A percentile compares a stretch with the other conserved stretches of the same genome.
Evolutionary conservation across 1,284 basidiomycete genomes (phyloP).

Genomic region (Ganoderma sinense): DNA sequence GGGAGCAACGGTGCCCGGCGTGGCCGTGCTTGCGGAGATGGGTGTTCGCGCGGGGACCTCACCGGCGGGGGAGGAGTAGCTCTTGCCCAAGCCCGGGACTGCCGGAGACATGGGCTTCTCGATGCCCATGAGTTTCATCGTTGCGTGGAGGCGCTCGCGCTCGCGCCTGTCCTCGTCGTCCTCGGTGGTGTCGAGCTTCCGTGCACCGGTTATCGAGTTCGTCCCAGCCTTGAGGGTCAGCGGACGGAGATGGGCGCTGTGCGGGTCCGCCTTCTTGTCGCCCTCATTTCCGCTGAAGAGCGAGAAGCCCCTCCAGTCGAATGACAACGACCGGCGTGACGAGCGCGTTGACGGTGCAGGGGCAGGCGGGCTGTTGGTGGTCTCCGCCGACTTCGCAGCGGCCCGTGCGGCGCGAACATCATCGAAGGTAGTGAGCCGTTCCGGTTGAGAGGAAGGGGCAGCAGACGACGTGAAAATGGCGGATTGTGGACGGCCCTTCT

Average conservation of each 20-base stretch:
- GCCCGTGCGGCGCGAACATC: slow-evolving; percentile 47
- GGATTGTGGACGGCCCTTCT: slow-evolving; percentile 67
- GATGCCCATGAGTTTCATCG: slow-evolving; percentile 93
- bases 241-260: slow-evolving; percentile 60
- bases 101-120: slow-evolving; percentile 59
- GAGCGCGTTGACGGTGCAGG: slow-evolving; percentile 45
- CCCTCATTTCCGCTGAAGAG: slow-evolving; percentile 69
- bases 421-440: slow-evolving; percentile 44
- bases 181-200: slow-evolving; percentile 82
- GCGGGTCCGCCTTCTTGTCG: slow-evolving; percentile 53
- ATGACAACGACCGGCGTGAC: slow-evolving; percentile 79
- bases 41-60: slow-evolving; percentile 36
- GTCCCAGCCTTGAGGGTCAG: slow-evolving; percentile 75
- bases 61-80: slow-evolving; percentile 47
- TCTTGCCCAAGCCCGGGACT: slow-evolving; percentile 50
- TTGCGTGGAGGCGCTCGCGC: slow-evolving; percentile 84
- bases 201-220: slow-evolving; percentile 60
- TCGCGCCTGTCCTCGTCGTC: slow-evolving; percentile 90
- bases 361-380: slow-evolving; percentile 34
- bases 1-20: slow-evolving; percentile 31
- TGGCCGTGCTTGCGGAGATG: slow-evolving; percentile 43
- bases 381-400: slow-evolving; percentile 37
- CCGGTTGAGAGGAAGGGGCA: slow-evolving; percentile 36
- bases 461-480: slow-evolving; percentile 57
- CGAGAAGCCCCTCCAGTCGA: slow-evolving; percentile 81